These are phyloP conservation scores for Rhododendron simsii DNA, from an alignment of 148 eudicot genomes.

Conservation along the genomic window DNA sequence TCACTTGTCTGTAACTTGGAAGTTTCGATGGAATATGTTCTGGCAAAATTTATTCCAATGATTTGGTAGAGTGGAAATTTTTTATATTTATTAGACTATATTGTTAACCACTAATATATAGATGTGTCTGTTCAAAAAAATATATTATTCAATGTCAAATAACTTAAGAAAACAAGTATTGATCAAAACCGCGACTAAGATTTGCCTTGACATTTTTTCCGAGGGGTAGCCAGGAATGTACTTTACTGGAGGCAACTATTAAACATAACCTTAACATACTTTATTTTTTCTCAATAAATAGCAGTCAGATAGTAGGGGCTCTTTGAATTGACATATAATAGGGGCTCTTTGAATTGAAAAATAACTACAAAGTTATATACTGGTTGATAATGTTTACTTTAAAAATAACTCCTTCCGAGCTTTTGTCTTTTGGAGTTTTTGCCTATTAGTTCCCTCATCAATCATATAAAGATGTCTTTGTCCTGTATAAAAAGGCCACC, in stretches of 20 bases:
- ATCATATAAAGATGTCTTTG: neutral
- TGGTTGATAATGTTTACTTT: neutral
- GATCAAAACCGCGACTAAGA: neutral
- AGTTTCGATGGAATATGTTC: neutral
- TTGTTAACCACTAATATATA: neutral
- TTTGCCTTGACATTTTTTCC: neutral
- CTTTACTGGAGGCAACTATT: neutral
- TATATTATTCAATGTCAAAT: neutral
- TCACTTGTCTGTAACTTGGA: neutral
- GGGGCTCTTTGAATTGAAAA: neutral
- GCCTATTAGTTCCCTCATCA: neutral
- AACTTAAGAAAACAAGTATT: neutral
- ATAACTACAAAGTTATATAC: neutral
- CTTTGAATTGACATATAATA: neutral
- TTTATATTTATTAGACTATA: neutral
- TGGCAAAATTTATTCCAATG: neutral
- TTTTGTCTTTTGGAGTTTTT: neutral
- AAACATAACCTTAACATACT: neutral
- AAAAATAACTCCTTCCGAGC: neutral
- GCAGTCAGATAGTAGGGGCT: neutral
- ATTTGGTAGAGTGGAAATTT: neutral
- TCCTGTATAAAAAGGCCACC: neutral
- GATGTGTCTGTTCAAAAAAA: neutral
- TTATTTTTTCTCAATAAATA: neutral
- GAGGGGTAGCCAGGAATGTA: neutral